These are phyloP conservation scores for Rhodotorula sp. DNA, from an alignment of 1,284 basidiomycete genomes.

Conservation along the genomic window DNA sequence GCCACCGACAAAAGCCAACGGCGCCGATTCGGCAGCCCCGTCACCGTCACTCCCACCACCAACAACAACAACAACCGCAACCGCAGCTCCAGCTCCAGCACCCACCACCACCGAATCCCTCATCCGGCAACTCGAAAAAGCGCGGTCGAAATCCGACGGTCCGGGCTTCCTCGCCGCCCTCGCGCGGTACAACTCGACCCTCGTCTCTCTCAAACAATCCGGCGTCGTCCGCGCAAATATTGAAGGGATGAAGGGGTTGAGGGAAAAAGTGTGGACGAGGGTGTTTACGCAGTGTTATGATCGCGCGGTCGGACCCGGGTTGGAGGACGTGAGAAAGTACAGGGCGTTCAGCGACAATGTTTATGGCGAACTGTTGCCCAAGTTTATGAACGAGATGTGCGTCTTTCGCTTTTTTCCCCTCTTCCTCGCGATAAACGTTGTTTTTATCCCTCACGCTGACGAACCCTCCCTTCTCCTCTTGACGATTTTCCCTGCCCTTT, in stretches of 20 bases:
- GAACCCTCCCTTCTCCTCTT: no score
- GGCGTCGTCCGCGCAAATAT: conserved; percentile 50
- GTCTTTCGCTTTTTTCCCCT: neutral
- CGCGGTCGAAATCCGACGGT: conserved; percentile 55
- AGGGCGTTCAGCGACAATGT: conserved; percentile 50
- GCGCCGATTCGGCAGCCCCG: neutral
- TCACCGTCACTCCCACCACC: neutral
- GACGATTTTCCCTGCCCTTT: no score
- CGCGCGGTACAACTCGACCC: conserved; percentile 54
- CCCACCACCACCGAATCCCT: conserved; percentile 48
- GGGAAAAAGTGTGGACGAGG: conserved; percentile 53
- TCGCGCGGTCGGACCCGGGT: conserved; percentile 56
- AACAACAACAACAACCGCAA: neutral
- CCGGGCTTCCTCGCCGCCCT: conserved; percentile 54
- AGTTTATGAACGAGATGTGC: conserved; percentile 51
- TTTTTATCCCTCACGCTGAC: neutral
- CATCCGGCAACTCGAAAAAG: conserved; percentile 55
- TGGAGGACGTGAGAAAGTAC: conserved; percentile 54
- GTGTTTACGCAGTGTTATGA: conserved; percentile 58
- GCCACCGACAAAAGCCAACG: neutral
- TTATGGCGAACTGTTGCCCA: conserved; percentile 52
- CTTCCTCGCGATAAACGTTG: no score
- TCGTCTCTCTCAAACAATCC: conserved; percentile 50
- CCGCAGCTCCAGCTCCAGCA: neutral
- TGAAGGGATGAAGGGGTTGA: conserved; percentile 41